Percentiles rank a stretch among this genome's conserved stretches.
Conservation (phyloP, 352 stramenopile species). For the Phytophthora pistaciae region DNA sequence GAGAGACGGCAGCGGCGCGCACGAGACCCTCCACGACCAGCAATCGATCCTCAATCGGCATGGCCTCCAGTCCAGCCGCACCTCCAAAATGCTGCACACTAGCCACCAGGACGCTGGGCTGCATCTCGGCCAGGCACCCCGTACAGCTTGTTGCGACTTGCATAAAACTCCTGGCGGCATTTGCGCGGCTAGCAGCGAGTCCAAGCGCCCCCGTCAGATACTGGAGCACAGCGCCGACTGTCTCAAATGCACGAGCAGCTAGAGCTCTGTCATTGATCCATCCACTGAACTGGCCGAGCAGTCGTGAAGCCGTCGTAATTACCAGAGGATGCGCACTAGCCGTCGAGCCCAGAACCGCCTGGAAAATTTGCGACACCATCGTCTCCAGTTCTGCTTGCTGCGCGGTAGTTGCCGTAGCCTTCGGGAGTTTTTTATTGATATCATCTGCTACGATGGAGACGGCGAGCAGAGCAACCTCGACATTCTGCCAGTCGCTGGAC, state of each 20-base stretch:
- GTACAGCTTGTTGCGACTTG: conserved; percentile 67
- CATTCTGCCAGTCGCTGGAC: conserved; percentile 50
- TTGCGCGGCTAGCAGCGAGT: conserved; percentile 41
- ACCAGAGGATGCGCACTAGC: conserved; percentile 47
- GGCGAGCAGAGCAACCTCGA: conserved; percentile 70
- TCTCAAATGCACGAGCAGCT: conserved; percentile 43
- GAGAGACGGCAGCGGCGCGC: conserved; percentile 55
- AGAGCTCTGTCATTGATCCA: conserved; percentile 66
- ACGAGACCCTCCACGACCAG: conserved; percentile 75
- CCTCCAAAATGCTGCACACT: conserved; percentile 57
- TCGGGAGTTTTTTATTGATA: conserved; percentile 57
- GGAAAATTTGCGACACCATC: conserved; percentile 58
- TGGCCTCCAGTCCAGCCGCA: conserved; percentile 20
- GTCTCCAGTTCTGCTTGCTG: conserved; percentile 46
- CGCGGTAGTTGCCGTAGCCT: conserved; percentile 18
- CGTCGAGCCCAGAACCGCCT: conserved; percentile 42
- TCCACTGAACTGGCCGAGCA: conserved; percentile 63
- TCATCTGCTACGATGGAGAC: conserved; percentile 67
- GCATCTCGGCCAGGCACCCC: conserved; percentile 53
- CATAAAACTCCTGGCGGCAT: conserved; percentile 79
- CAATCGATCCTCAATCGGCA: conserved; percentile 66
- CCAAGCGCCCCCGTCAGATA: conserved; percentile 65
- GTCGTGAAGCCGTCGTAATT: conserved; percentile 54
- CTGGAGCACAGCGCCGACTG: conserved; percentile 52
- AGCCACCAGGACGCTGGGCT: conserved; percentile 48